These are phyloP conservation scores for Leccinum variabile DNA, from an alignment of 1,284 basidiomycete genomes.

Conservation along the genomic window DNA sequence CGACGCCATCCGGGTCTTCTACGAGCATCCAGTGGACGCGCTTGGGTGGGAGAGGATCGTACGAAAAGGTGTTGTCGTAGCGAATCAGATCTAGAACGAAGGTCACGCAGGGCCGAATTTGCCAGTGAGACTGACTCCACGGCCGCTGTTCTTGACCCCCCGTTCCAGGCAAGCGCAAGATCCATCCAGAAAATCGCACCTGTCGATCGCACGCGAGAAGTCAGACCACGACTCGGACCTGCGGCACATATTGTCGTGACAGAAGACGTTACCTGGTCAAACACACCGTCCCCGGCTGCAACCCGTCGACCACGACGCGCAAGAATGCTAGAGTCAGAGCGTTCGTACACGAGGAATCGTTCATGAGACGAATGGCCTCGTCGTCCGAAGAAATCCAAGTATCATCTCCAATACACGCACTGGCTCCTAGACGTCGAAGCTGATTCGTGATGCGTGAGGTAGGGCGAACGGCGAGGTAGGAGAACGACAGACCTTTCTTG, in stretches of 20 bases:
- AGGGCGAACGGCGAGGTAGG: too few species aligned
- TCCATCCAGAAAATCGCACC: conserved; percentile 91
- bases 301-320: conserved; percentile 58
- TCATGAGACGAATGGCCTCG: conserved; percentile 88
- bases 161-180: conserved; percentile 88
- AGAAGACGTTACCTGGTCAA: conserved; percentile 64
- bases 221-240: neutral
- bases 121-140: conserved; percentile 28
- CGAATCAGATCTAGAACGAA: too few species aligned
- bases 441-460: too few species aligned
- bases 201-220: conserved; percentile 20
- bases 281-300: conserved; percentile 91
- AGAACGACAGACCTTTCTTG: too few species aligned
- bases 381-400: conserved; percentile 57
- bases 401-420: too few species aligned
- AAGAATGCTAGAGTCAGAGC: conserved; percentile 85
- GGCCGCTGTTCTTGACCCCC: conserved; percentile 90
- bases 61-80: too few species aligned
- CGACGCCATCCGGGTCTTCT: too few species aligned
- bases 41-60: too few species aligned
- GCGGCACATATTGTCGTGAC: too few species aligned
- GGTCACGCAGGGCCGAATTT: too few species aligned
- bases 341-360: conserved; percentile 80
- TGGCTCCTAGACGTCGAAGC: too few species aligned
- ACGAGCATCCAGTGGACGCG: too few species aligned